Conservation (phyloP, 2,329 filamentous ascomycete genomes). For the Lizonia empirigonia region DNA sequence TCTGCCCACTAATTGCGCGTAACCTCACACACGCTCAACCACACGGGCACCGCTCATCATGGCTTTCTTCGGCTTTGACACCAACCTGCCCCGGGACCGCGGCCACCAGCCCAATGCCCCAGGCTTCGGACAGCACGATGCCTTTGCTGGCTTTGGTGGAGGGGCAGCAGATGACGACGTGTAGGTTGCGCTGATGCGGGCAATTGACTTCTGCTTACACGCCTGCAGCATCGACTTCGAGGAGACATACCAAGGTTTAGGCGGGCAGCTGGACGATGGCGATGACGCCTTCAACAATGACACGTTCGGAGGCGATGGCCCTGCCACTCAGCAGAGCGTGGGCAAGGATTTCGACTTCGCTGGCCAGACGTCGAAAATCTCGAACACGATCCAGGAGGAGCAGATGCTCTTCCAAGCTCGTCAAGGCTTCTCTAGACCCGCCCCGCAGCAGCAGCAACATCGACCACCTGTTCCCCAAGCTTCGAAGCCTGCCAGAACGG, state of each 20-base stretch:
- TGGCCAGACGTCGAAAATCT: slow-evolving; percentile 85
- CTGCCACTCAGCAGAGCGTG: slow-evolving; percentile 60
- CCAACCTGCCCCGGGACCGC: slow-evolving; percentile 65
- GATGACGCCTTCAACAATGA: slow-evolving; percentile 97
- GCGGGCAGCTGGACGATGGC: slow-evolving; percentile 86
- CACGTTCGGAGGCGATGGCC: slow-evolving; percentile 71
- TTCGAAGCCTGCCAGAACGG: slow-evolving; percentile 71
- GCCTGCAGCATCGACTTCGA: slow-evolving; percentile 81
- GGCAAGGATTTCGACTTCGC: slow-evolving; percentile 98
- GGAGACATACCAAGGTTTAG: slow-evolving; percentile 94
- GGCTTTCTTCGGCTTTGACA: slow-evolving; percentile 93
- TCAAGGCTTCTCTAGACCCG: slow-evolving; percentile 54
- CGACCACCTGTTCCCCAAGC: slow-evolving; percentile 52
- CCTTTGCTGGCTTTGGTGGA: slow-evolving; percentile 81
- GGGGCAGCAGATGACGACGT: slow-evolving; percentile 63
- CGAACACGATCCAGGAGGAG: slow-evolving; percentile 87
- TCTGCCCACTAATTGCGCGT: slow-evolving; percentile 2
- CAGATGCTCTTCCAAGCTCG: slow-evolving; percentile 82
- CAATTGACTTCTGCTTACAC: slow-evolving; percentile 49
- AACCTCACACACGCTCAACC: slow-evolving; percentile 7
- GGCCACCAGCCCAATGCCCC: slow-evolving; percentile 71
- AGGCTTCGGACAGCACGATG: slow-evolving; percentile 87
- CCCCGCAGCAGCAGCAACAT: slow-evolving; percentile 55
- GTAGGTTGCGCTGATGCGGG: slow-evolving; percentile 50
- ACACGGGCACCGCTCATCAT: slow-evolving; percentile 54